Evolutionary conservation across 768 basidiomycete species (phyloP), one percentile per base, ranked within the genome.

Genomic region (Myochromella boudieri): DNA sequence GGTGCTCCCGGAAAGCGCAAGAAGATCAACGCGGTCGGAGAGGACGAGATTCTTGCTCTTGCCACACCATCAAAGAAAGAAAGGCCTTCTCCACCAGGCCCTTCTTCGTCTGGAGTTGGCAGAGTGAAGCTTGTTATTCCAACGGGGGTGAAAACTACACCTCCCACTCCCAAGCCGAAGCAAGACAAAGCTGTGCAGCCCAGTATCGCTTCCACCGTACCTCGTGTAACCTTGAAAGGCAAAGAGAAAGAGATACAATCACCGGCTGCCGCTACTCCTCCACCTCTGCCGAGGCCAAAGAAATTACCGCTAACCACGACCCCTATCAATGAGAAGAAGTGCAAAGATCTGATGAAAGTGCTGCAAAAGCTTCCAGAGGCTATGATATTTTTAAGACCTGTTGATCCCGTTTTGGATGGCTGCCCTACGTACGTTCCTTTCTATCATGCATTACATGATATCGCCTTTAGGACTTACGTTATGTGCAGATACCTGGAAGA

Each of bases 401-500:
- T 97, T 15, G 87, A 97, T 63, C 87, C 95, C 3, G 65, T 81
- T 11, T 60, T 68, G 40, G 91, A 91, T 65, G 93, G 90, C 15
- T 95, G 89, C 63, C 93, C 95, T 37, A 94, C 92, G 91, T 95
- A 61, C 68, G 87, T 77, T 40, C 14, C 25, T 29, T 28, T 14
- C 33, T 32, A 42, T 31, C 38, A 17, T 11, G 3, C 18, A 52
- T 28, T 27, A 4, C 10, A 18, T 6, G 14, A 12, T 14, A n/a
- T 15, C 1, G 25, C 31, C 22, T 3, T 25, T 22, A 20, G 37
- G 5, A 15, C 11, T 18, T 10, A 44, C 22, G 29, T 43, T 28
- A 25, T 14, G n/a, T n/a, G n/a, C n/a, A 97, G 93, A 15, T 98
- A 98, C 64, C 82, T 89, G 51, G 83, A 95, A 4, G 95, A 97